Conservation (phyloP, 192 early-diverging fungal genomes). For the Phycomyces nitens region DNA sequence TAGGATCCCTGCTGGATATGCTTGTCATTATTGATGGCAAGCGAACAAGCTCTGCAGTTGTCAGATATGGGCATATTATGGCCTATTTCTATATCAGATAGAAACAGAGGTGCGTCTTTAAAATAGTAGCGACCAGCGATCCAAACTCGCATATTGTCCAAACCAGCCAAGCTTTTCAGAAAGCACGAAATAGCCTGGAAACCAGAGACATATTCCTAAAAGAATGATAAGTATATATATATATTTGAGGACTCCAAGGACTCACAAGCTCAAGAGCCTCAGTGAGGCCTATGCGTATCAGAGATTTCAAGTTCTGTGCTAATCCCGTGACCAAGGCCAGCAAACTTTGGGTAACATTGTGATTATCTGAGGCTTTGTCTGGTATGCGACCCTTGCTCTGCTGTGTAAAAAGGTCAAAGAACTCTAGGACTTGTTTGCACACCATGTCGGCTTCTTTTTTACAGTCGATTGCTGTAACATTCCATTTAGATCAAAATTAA, state of each 20-base stretch:
- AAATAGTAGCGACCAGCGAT: constrained; percentile 23
- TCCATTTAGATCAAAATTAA: constrained; percentile 1
- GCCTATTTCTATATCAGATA: not conserved
- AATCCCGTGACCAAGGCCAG: constrained; percentile 86
- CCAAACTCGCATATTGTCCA: constrained; percentile 36
- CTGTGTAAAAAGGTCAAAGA: constrained; percentile 84
- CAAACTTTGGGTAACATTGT: constrained; percentile 75
- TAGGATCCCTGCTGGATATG: constrained; percentile 1
- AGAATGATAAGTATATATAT: too few species aligned
- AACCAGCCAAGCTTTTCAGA: constrained; percentile 70
- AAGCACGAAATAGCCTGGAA: constrained; percentile 53
- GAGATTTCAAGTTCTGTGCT: constrained; percentile 86
- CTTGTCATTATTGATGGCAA: constrained; percentile 6
- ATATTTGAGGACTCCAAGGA: too few species aligned
- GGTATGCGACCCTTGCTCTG: constrained; percentile 54
- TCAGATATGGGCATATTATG: too few species aligned
- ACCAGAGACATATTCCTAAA: constrained; percentile 14
- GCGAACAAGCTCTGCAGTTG: not conserved
- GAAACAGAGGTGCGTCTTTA: constrained; percentile 14
- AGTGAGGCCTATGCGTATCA: constrained; percentile 84
- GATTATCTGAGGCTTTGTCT: constrained; percentile 24
- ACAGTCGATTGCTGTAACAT: constrained; percentile 55
- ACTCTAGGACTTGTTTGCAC: constrained; percentile 86
- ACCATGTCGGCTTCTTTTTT: constrained; percentile 87
- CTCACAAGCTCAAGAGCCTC: constrained; percentile 80